These are phyloP conservation scores for Ophiostoma novo-ulmi DNA, from an alignment of 2,329 filamentous ascomycete species.

Conservation along the genomic window DNA sequence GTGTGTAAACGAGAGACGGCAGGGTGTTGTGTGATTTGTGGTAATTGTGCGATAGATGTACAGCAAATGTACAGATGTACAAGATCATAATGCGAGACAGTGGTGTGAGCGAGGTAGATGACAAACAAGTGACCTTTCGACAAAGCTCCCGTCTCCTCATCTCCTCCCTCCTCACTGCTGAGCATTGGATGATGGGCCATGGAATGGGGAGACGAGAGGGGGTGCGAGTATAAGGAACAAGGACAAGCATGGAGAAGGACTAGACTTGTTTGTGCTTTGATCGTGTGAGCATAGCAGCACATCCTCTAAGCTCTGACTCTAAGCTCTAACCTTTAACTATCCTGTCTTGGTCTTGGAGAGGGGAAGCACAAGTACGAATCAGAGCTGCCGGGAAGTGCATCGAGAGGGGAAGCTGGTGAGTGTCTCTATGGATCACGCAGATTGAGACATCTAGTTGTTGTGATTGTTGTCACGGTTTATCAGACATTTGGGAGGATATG, in stretches of 20 bases:
- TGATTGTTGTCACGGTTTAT: background rate
- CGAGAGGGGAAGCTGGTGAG: background rate
- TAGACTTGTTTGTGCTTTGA: conserved; percentile 1
- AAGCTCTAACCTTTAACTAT: too few species aligned
- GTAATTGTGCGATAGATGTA: background rate
- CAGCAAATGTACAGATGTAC: conserved; percentile 6
- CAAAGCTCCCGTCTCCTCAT: background rate
- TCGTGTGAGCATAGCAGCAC: conserved; percentile 6
- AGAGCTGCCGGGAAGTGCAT: background rate
- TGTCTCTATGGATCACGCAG: background rate
- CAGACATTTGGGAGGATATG: too few species aligned
- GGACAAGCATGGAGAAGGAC: background rate
- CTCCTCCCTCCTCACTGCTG: background rate
- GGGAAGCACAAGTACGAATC: conserved; percentile 1
- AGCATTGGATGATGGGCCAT: background rate
- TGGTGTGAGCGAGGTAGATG: conserved; percentile 1
- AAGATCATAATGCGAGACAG: background rate
- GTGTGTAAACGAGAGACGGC: conserved; percentile 9
- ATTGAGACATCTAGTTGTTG: background rate
- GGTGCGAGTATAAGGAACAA: background rate
- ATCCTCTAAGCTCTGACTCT: background rate
- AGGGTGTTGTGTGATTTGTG: conserved; percentile 10
- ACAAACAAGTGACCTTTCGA: background rate
- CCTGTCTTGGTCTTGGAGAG: background rate
- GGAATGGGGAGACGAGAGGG: conserved; percentile 5